phyloP scores from a whole-genome alignment of 148 eudicot species.

The Rhododendron vialii region DNA sequence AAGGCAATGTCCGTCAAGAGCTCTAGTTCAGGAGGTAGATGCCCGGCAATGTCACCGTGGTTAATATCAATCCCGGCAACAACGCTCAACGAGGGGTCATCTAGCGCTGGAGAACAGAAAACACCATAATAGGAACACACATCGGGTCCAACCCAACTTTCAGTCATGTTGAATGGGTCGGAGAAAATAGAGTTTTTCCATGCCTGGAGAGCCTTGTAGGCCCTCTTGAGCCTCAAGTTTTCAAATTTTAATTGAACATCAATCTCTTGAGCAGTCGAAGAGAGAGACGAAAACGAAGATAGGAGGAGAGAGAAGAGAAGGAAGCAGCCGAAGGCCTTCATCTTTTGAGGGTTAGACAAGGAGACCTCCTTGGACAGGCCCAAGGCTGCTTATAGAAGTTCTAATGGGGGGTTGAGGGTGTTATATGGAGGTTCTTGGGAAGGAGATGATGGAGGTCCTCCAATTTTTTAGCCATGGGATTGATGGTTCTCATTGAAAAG shows the following conservation, averaged over 20 bases:
- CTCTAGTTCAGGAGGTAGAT: constrained; percentile 16
- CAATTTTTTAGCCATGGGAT: neutral
- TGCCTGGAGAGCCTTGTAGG: constrained; percentile 9
- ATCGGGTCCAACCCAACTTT: constrained; percentile 9
- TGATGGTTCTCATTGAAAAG: neutral
- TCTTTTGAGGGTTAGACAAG: neutral
- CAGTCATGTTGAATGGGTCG: neutral
- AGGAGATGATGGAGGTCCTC: constrained; percentile 2
- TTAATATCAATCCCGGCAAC: constrained; percentile 19
- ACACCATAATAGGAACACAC: constrained; percentile 19
- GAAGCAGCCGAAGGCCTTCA: constrained; percentile 4
- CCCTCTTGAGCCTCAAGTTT: neutral
- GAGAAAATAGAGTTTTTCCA: constrained; percentile 4
- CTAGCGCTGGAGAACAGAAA: constrained; percentile 13
- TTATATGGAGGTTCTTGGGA: neutral
- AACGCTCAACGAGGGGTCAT: constrained; percentile 5
- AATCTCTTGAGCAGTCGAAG: neutral
- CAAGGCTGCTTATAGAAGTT: constrained; percentile 11
- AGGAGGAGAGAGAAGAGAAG: neutral
- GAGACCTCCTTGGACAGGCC: constrained; percentile 5
- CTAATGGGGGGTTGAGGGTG: neutral
- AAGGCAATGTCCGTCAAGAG: constrained; percentile 12
- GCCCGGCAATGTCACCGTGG: constrained; percentile 16
- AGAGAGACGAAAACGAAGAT: neutral
- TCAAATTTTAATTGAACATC: neutral